phyloP scores from a whole-genome alignment of 305 asterid species.

The Petunia hybrid region DNA sequence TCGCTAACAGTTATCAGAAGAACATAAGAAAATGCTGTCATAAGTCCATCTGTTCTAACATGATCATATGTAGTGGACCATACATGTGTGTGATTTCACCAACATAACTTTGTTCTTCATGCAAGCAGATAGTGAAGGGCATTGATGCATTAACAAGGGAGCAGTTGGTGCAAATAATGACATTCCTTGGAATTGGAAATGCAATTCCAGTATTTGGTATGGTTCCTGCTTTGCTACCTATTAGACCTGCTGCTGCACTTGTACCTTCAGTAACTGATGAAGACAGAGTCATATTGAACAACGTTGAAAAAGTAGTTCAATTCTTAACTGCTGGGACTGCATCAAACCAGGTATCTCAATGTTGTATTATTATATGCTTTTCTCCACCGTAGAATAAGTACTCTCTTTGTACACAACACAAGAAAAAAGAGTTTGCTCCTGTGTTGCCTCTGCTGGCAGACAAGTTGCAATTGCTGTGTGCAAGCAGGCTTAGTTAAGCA shows the following conservation, averaged over 20 bases:
- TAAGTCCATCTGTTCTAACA: conserved; percentile 16
- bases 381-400: not conserved
- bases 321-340: conserved; percentile 82
- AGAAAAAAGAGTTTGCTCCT: not conserved
- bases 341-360: conserved; percentile 63
- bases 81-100: conserved; percentile 13
- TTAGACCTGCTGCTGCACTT: conserved; percentile 78
- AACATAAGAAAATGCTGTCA: not conserved
- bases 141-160: conserved; percentile 95
- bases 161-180: conserved; percentile 83
- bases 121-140: conserved; percentile 87
- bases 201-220: conserved; percentile 75
- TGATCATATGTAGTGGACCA: not conserved
- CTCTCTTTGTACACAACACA: not conserved
- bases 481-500: conserved; percentile 6
- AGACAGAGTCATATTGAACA: conserved; percentile 84
- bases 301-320: conserved; percentile 77
- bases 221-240: conserved; percentile 84
- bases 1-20: not conserved
- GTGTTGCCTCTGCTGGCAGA: conserved; percentile 19
- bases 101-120: conserved; percentile 32
- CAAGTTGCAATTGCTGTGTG: conserved; percentile 18
- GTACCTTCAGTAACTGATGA: conserved; percentile 89
- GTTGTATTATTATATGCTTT: not conserved
- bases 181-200: conserved; percentile 73